These are phyloP conservation scores for Dittrichia graveolens DNA, from an alignment of 129 eudicot genomes.

Conservation along the genomic window DNA sequence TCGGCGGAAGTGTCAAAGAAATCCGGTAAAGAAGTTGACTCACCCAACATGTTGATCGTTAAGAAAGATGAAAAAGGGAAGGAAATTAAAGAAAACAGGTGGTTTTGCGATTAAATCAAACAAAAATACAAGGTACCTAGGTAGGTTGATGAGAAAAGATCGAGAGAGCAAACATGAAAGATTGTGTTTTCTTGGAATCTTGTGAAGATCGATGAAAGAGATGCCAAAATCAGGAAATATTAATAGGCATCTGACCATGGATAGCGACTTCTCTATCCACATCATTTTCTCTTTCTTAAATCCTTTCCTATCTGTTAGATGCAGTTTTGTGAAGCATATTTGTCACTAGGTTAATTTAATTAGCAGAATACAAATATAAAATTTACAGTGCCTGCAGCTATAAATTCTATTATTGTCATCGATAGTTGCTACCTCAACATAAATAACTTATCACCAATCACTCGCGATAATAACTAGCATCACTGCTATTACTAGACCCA, in stretches of 20 bases:
- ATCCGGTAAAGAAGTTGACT: constrained; percentile 35
- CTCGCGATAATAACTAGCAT: no score
- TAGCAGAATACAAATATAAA: no score
- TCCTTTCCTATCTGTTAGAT: constrained; percentile 15
- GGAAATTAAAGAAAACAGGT: background rate
- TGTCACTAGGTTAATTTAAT: background rate
- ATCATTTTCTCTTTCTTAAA: constrained; percentile 36
- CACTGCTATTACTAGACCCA: no score
- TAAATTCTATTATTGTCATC: no score
- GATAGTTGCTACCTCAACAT: no score
- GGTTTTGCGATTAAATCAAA: constrained; percentile 4
- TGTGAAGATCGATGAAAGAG: constrained; percentile 26
- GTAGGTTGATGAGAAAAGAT: background rate
- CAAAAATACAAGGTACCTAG: background rate
- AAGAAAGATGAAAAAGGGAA: background rate
- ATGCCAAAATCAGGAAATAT: constrained; percentile 37
- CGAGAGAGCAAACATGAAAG: constrained; percentile 6
- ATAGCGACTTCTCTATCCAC: constrained; percentile 44
- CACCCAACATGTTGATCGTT: constrained; percentile 27
- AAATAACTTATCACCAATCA: no score
- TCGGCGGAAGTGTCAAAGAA: constrained; percentile 42
- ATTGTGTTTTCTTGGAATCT: constrained; percentile 19
- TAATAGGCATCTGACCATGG: constrained; percentile 33
- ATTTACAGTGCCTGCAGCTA: no score
- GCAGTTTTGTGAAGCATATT: background rate